phyloP scores from a whole-genome alignment of 306 rosid genomes.

The Trifolium dubium region DNA sequence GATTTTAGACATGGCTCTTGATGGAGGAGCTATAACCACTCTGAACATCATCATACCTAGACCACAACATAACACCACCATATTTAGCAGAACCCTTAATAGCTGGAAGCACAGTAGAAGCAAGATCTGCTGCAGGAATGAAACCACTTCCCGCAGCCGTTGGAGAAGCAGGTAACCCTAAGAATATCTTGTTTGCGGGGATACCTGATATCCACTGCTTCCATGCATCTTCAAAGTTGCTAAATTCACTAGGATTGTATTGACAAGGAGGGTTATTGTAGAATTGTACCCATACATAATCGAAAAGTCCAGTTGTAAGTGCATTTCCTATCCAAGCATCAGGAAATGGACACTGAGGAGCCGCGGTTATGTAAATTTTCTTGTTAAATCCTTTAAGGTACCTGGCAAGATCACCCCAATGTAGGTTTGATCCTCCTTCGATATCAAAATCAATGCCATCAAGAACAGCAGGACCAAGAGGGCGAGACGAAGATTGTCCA shows the following conservation, averaged over 20 bases:
- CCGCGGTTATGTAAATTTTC: slow-evolving; percentile 43
- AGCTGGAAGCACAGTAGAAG: slow-evolving; percentile 50
- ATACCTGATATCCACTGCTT: slow-evolving; percentile 37
- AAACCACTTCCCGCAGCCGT: slow-evolving; percentile 49
- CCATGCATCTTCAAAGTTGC: slow-evolving; percentile 43
- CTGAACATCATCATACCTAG: slow-evolving; percentile 53
- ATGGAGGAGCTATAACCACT: slow-evolving; percentile 46
- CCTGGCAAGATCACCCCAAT: slow-evolving; percentile 29
- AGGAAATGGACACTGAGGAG: slow-evolving; percentile 55
- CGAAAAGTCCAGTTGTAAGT: slow-evolving; percentile 38
- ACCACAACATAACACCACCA: slow-evolving; percentile 54
- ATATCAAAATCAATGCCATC: slow-evolving; percentile 45
- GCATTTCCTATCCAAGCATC: slow-evolving; percentile 50
- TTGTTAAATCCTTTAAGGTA: slow-evolving; percentile 25
- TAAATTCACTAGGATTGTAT: slow-evolving; percentile 29
- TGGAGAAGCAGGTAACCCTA: slow-evolving; percentile 49
- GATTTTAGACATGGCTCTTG: slow-evolving; percentile 33
- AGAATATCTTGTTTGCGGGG: slow-evolving; percentile 46
- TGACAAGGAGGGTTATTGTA: slow-evolving; percentile 43
- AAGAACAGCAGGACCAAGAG: slow-evolving; percentile 53
- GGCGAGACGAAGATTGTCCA: slow-evolving; percentile 46
- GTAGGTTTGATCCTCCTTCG: slow-evolving; percentile 29
- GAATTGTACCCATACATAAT: slow-evolving; percentile 47
- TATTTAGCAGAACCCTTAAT: slow-evolving; percentile 46
- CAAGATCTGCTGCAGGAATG: slow-evolving; percentile 41